Conservation (phyloP, 331 rosid species). For the Dryas integrifolia region DNA sequence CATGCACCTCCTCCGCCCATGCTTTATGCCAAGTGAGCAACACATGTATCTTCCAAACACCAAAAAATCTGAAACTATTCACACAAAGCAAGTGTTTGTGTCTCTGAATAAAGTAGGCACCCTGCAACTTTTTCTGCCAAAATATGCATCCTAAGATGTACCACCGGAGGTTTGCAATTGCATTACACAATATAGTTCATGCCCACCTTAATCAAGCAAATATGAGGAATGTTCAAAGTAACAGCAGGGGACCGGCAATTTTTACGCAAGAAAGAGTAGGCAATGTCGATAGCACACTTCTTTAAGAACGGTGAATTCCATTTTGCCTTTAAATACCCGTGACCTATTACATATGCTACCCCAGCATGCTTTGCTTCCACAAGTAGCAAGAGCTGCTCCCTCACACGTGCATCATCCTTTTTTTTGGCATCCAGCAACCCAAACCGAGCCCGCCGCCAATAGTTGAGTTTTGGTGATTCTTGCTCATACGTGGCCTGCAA, state of each 20-base stretch:
- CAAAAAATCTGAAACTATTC: slow-evolving; percentile 13
- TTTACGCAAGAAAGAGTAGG: slow-evolving; percentile 80
- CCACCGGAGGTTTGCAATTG: slow-evolving; percentile 16
- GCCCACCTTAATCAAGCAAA: slow-evolving; percentile 82
- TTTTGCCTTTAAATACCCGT: slow-evolving; percentile 70
- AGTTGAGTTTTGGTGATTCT: slow-evolving; percentile 55
- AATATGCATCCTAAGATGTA: background rate
- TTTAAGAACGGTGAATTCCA: slow-evolving; percentile 60
- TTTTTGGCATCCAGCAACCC: slow-evolving; percentile 65
- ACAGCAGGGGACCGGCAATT: slow-evolving; percentile 83
- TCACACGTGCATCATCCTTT: slow-evolving; percentile 58
- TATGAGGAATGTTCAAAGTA: slow-evolving; percentile 77
- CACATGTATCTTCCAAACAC: slow-evolving; percentile 10
- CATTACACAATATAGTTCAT: slow-evolving; percentile 68
- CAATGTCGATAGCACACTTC: slow-evolving; percentile 55
- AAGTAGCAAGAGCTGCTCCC: slow-evolving; percentile 75
- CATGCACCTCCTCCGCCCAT: slow-evolving; percentile 1
- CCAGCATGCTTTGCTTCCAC: slow-evolving; percentile 81
- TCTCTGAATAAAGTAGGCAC: background rate
- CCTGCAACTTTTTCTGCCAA: background rate
- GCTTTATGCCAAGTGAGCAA: slow-evolving; percentile 15
- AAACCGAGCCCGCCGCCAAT: slow-evolving; percentile 47
- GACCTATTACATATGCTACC: slow-evolving; percentile 74
- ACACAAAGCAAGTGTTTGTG: slow-evolving; percentile 1
- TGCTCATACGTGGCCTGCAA: slow-evolving; percentile 72